These are phyloP conservation scores for Penicillium sp. DNA, from an alignment of 2,329 filamentous ascomycete genomes.

Conservation along the genomic window DNA sequence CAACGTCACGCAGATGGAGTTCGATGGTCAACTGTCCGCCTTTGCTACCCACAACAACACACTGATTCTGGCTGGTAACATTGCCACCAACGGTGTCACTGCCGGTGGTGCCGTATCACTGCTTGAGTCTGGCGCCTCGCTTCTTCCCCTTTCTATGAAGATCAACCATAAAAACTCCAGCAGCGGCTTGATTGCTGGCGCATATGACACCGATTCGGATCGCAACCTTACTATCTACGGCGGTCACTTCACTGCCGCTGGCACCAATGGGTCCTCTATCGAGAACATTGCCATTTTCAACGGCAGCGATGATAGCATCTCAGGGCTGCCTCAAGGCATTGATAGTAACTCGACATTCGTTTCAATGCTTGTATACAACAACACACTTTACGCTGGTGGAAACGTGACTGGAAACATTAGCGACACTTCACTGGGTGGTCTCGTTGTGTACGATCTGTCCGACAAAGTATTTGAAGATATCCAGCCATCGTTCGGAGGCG, in stretches of 20 bases:
- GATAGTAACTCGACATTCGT: slow-evolving; percentile 73
- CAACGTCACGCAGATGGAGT: slow-evolving; percentile 61
- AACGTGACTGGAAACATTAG: slow-evolving; percentile 69
- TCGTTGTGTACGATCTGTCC: slow-evolving; percentile 77
- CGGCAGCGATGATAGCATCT: slow-evolving; percentile 68
- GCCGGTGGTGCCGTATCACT: slow-evolving; percentile 74
- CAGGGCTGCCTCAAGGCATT: slow-evolving; percentile 66
- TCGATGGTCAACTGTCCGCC: slow-evolving; percentile 73
- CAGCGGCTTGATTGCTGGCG: slow-evolving; percentile 64
- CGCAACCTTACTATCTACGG: slow-evolving; percentile 85
- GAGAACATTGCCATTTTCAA: slow-evolving; percentile 84
- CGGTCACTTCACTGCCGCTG: slow-evolving; percentile 77
- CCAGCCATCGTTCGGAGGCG: slow-evolving; percentile 75
- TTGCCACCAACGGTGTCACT: slow-evolving; percentile 73
- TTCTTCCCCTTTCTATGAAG: slow-evolving; percentile 53
- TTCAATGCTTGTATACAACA: slow-evolving; percentile 66
- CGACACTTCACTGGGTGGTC: slow-evolving; percentile 65
- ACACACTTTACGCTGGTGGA: slow-evolving; percentile 80
- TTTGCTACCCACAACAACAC: slow-evolving; percentile 61
- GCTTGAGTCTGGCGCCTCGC: slow-evolving; percentile 40
- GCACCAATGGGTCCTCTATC: slow-evolving; percentile 68
- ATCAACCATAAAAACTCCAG: slow-evolving; percentile 38
- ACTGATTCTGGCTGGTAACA: slow-evolving; percentile 77
- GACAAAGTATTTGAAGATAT: slow-evolving; percentile 61
- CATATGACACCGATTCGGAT: slow-evolving; percentile 70